Evolutionary conservation across 2,329 filamentous ascomycete species (phyloP).

Genomic region (Clonostachys rosea): DNA sequence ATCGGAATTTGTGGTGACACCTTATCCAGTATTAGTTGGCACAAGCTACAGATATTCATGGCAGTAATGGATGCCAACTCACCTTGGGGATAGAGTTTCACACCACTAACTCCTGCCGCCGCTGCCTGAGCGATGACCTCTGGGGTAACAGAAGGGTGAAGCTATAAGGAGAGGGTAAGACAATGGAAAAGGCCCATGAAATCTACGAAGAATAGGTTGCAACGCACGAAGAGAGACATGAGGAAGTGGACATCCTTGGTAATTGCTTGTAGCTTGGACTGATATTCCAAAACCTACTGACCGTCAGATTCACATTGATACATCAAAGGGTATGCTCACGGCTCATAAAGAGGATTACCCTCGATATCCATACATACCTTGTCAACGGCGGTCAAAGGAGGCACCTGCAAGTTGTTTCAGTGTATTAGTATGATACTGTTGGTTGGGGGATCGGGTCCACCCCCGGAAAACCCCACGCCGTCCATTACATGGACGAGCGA

Average conservation of each 20-base stretch:
- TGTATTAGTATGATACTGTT: too few relatives aligned
- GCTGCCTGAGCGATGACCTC: slow-evolving; percentile 70
- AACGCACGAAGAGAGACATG: slow-evolving; percentile 63
- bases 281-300: slow-evolving; percentile 49
- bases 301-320: slow-evolving; percentile 23
- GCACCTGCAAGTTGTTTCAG: slow-evolving; percentile 2
- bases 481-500: too few relatives aligned
- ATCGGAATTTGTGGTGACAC: slow-evolving; percentile 62
- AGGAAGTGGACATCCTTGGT: slow-evolving; percentile 62
- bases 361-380: background rate
- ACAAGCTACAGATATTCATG: too few relatives aligned
- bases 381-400: slow-evolving; percentile 5
- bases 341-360: background rate
- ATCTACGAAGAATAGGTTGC: slow-evolving; percentile 1
- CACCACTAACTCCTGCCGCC: slow-evolving; percentile 63
- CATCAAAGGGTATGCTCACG: too few relatives aligned
- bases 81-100: slow-evolving; percentile 65
- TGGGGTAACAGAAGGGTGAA: slow-evolving; percentile 60
- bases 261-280: slow-evolving; percentile 52
- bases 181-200: too few relatives aligned
- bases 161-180: slow-evolving; percentile 13
- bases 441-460: too few relatives aligned
- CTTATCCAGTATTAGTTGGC: slow-evolving; percentile 17
- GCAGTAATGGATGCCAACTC: background rate
- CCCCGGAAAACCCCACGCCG: too few relatives aligned